Evolutionary conservation across 1,284 basidiomycete genomes (phyloP).

Genomic region (Tilletia indica): DNA sequence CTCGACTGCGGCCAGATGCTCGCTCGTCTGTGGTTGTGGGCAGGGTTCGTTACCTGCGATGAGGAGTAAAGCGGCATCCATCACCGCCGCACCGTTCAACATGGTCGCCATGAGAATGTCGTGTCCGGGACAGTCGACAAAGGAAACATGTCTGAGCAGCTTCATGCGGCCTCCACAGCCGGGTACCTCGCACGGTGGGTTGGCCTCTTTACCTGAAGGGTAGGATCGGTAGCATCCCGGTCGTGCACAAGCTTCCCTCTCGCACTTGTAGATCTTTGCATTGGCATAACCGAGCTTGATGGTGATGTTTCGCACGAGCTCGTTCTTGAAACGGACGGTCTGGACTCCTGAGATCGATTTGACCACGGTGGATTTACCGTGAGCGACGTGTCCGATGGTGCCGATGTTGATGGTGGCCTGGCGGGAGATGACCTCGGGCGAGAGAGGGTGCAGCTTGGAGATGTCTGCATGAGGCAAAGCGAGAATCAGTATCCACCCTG

Average conservation of each 20-base stretch:
- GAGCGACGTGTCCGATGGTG: constrained; percentile 60
- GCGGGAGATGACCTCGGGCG: constrained; percentile 94
- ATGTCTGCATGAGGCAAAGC: constrained; percentile 35
- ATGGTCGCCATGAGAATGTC: constrained; percentile 93
- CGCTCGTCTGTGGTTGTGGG: constrained; percentile 96
- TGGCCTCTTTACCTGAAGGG: constrained; percentile 87
- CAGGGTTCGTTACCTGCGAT: constrained; percentile 97
- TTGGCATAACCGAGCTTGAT: constrained; percentile 99
- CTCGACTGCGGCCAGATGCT: constrained; percentile 96
- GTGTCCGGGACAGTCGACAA: constrained; percentile 71
- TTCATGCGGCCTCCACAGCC: constrained; percentile 88
- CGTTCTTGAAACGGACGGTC: constrained; percentile 99
- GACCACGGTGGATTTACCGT: constrained; percentile 98
- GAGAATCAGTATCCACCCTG: neutral
- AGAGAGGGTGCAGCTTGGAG: constrained; percentile 74
- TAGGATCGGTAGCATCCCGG: constrained; percentile 93
- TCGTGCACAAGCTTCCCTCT: constrained; percentile 84
- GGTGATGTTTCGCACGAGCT: constrained; percentile 81
- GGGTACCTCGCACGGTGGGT: constrained; percentile 86
- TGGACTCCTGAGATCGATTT: constrained; percentile 99
- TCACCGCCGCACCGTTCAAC: constrained; percentile 97
- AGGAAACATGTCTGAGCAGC: constrained; percentile 74
- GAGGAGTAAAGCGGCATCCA: constrained; percentile 94
- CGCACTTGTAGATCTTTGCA: constrained; percentile 98
- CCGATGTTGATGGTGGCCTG: constrained; percentile 67